Conservation (phyloP, 768 basidiomycete genomes). For the Lanmaoa pseudosensibilis region DNA sequence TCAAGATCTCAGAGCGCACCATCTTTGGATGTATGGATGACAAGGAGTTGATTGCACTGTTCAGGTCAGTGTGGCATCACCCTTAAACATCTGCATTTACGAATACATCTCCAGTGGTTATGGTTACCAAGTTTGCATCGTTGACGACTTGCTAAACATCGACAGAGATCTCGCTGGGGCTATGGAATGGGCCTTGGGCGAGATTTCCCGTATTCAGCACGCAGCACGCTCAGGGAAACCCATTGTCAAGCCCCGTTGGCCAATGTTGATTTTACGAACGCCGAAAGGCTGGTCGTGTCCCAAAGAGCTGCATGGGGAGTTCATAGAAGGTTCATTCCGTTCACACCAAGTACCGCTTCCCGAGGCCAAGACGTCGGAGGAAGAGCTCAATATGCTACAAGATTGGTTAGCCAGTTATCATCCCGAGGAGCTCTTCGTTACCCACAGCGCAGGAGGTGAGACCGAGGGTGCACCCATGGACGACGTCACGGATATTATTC, state of each 20-base stretch:
- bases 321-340: conserved; percentile 78
- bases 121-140: conserved; percentile 86
- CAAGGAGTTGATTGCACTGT: conserved; percentile 72
- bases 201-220: conserved; percentile 75
- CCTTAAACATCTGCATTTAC: neutral
- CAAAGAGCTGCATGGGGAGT: conserved; percentile 61
- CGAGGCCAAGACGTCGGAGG: conserved; percentile 57
- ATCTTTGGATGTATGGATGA: conserved; percentile 91
- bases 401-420: conserved; percentile 75
- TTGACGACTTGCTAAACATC: conserved; percentile 64
- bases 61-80: conserved; percentile 48
- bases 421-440: conserved; percentile 65
- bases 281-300: conserved; percentile 83
- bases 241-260: conserved; percentile 89
- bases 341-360: conserved; percentile 91
- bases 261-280: conserved; percentile 80
- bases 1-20: conserved; percentile 89
- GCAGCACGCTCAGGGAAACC: conserved; percentile 77
- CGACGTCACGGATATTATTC: conserved; percentile 61
- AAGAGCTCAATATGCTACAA: conserved; percentile 63
- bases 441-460: neutral
- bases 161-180: conserved; percentile 79
- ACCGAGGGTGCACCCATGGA: conserved; percentile 50
- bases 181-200: conserved; percentile 75
- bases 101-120: conserved; percentile 52